Base-by-base conservation (phyloP, 1,139 yeast species). In the Yamadazyma dendronema region DNA sequence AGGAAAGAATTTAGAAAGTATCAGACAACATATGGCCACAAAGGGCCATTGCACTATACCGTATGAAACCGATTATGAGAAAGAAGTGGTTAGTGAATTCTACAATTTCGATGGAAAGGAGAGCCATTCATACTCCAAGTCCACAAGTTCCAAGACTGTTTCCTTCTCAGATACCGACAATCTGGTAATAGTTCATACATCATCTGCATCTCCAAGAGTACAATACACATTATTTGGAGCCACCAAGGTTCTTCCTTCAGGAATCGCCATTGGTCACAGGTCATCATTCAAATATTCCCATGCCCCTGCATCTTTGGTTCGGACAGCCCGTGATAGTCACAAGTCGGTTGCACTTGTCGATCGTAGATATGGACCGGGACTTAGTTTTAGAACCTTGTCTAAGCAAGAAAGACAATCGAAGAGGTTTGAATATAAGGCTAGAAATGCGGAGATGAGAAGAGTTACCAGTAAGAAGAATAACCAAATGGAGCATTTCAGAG, bases 1-100 rank as follows among this genome's bases (percentile, higher is more conserved):
- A 29, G 81, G 81, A 2, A 72, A 59, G 40, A 72, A 62, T 41
- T 52, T 76, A 38, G 65, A 66, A 38, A 68, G 81, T 49, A 62
- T 77, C 1, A 62, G 82, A 44, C 82, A 75, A 44, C 83, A 77
- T 50, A 57, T 74, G 44, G 34, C 44, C 5, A 61, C 74, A 7
- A 77, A 77, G 51, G 81, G 81, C 0, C 83, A 77, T 48, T 74
- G 81, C 44, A 64, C 61, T 31, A 53, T 77, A 16, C 83, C 82
- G 0, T 77, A 72, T 49, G 82, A 77, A 41, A 61, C 72, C 3
- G 61, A 57, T 34, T 70, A 64, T 12, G 80, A 76, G 33, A 65
- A 63, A 38, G 54, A 54, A 11, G 55, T 58, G 2, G 51, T 77
- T 14, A 52, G 63, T 1, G 64, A 64, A 39, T 77, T 69, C 43